phyloP scores from a whole-genome alignment of 2,329 filamentous ascomycete species.

The Exophiala lecanii-corni region DNA sequence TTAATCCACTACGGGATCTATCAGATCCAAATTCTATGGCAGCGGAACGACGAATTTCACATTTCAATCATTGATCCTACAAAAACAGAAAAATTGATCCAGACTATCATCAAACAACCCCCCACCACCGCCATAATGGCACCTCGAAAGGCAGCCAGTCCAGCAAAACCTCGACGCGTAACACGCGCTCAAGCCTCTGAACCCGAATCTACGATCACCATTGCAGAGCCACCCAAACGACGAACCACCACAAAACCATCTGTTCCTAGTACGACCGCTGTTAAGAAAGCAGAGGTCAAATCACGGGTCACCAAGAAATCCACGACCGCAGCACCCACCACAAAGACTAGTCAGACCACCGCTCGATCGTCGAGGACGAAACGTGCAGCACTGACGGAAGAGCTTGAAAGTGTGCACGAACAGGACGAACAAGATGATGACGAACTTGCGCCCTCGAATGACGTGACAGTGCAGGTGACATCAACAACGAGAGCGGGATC shows the following conservation, averaged over 20 bases:
- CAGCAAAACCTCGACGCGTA: slow-evolving; percentile 29
- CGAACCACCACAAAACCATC: slow-evolving; percentile 22
- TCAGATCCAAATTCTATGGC: too few relatives aligned
- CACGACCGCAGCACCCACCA: slow-evolving; percentile 5
- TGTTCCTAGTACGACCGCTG: slow-evolving; percentile 19
- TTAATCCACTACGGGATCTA: too few relatives aligned
- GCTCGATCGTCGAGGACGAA: slow-evolving; percentile 3
- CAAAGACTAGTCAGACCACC: slow-evolving; percentile 3
- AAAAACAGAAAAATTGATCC: too few relatives aligned
- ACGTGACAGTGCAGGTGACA: background rate
- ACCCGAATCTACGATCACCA: slow-evolving; percentile 10
- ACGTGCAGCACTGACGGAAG: slow-evolving; percentile 1
- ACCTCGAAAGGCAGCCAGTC: slow-evolving; percentile 25
- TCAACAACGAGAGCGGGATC: background rate
- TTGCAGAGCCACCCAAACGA: slow-evolving; percentile 16
- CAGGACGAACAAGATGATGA: background rate
- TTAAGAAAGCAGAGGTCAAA: slow-evolving; percentile 23
- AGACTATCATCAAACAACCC: too few relatives aligned
- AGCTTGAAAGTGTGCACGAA: background rate
- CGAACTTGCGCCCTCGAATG: background rate
- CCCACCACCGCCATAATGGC: too few relatives aligned
- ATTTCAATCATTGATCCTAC: too few relatives aligned
- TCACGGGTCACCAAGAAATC: slow-evolving; percentile 20
- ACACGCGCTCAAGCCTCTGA: slow-evolving; percentile 31
- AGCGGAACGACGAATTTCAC: too few relatives aligned